Base-by-base conservation (phyloP, 2,329 filamentous ascomycete genomes). In the Orbilia brochopaga region DNA sequence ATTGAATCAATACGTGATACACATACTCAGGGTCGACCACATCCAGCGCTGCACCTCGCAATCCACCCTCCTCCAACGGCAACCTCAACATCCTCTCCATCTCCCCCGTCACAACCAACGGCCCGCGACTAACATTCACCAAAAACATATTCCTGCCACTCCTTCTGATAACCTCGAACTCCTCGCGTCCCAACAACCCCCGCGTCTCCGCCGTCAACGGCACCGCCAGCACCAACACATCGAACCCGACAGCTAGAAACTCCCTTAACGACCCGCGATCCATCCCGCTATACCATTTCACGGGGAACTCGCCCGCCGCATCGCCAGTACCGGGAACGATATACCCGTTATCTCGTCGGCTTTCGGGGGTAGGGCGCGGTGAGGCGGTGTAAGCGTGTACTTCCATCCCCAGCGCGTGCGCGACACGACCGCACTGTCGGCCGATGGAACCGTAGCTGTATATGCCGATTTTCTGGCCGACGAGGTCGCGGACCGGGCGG, bases 301-400 rank as follows among this genome's bases (percentile, higher is more conserved):
- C 75, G 0, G 85, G 84, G n/a, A 84, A 79, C 6, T 76, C 58
- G 10, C 84, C 84, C 0, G 82, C 79, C 1, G 81, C 81, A 56
- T 86, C 84, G 3, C 84, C 84, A 6, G 89, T 90, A 0, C 87
- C 86, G 0, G 87, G 85, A 0, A 90, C 85, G 35, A 88, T 85
- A 79, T 88, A 93, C 4, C 86, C 85, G 13, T 80, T 78, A 78
- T 93, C 89, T 27, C 79, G 81, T 50, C 84, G 84, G 0, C 86
- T 88, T 61, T 87, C 87, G 0, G 86, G 84, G 0, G 89, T 91
- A 7, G 81, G 78, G n/a, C 88, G 87, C 0, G 88, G 85, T 24
- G 85, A 85, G 0, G 89, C 86, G 0, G 90, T 93, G 80, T 89
- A 92, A 0, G 90, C 90, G 77, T 91, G 82, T 0, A 93, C 85